Base-by-base conservation (phyloP, 208 protist species). In the Leptomonas seymouri region DNA sequence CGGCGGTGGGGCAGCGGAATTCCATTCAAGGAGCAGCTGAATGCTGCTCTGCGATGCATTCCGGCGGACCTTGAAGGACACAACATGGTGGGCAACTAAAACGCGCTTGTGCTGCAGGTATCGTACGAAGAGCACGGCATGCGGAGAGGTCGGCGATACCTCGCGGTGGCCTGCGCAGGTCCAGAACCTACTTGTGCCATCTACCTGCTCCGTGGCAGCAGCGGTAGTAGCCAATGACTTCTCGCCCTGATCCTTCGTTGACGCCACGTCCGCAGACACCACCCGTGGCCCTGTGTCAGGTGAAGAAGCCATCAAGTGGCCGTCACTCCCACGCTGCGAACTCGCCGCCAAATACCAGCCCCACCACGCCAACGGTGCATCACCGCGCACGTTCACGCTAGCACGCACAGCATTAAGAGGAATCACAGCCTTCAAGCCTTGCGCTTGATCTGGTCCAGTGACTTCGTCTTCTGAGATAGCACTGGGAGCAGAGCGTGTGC, bases 291-390 rank as follows among this genome's bases (percentile, higher is more conserved):
- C 44, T 48, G 44, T 16, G 20, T 16, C 44, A 5, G 18, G 6
- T 16, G 18, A 48, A 15, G 44, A 15, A 4, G 7, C 16, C 44
- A 48, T 2, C 11, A n/a, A n/a, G 11, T 5, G 16, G 7, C 18
- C 44, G 44, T 48, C 44, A 15, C 18, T 4, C 11, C 20, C 44
- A 21, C 16, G 44, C 34, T 51, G 39, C n/a, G 14, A 4, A 18
- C 27, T 23, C 7, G 61, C 61, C 5, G 61, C 42, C 21, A 77
- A 45, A 25, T 60, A 74, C 67, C 66, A 70, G 6, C 44, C 50
- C 67, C 66, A 73, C 74, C 74, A 79, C 59, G 42, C 53, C 59
- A 79, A 18, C 45, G 66, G 59, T 0, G 74, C 74, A 49, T 79
- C 74, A 23, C 74, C 74, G 34, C 67, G 53, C 15, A 79, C 74